A percentile compares a stretch with the other conserved stretches of the same genome.
These are phyloP conservation scores for Oryza glumipatula DNA, from an alignment of 176 grass and related monocot genomes.

Conservation along the genomic window DNA sequence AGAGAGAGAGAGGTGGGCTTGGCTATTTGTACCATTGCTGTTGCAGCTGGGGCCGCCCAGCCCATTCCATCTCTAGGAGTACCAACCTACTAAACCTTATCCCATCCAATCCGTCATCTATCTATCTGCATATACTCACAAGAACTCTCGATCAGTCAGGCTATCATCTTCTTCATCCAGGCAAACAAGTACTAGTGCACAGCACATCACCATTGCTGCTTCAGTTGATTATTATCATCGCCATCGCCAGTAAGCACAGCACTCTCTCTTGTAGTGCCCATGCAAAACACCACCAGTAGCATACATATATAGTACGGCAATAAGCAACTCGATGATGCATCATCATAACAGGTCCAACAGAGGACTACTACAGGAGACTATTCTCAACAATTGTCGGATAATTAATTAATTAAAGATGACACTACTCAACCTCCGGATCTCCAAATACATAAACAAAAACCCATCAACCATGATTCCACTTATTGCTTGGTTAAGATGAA, in stretches of 20 bases:
- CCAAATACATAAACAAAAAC: not conserved
- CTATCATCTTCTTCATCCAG: too few species aligned
- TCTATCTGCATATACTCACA: not conserved
- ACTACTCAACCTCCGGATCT: not conserved
- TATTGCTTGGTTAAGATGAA: constrained; percentile 25
- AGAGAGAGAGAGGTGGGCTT: too few species aligned
- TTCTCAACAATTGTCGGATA: not conserved
- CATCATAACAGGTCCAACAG: not conserved
- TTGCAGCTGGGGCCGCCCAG: not conserved
- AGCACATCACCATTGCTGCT: not conserved
- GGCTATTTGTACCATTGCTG: too few species aligned
- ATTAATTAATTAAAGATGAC: constrained; percentile 13
- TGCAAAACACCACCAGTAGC: not conserved
- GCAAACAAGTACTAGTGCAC: too few species aligned
- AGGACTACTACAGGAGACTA: not conserved
- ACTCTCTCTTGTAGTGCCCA: not conserved
- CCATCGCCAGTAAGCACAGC: not conserved
- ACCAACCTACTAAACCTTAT: not conserved
- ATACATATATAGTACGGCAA: not conserved
- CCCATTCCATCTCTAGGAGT: not conserved
- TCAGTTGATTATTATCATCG: not conserved
- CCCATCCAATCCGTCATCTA: not conserved
- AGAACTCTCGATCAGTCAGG: not conserved
- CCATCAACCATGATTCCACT: constrained; percentile 41
- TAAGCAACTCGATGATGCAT: not conserved